Base-by-base conservation (phyloP, 768 basidiomycete species). In the Gyrodon lividus region DNA sequence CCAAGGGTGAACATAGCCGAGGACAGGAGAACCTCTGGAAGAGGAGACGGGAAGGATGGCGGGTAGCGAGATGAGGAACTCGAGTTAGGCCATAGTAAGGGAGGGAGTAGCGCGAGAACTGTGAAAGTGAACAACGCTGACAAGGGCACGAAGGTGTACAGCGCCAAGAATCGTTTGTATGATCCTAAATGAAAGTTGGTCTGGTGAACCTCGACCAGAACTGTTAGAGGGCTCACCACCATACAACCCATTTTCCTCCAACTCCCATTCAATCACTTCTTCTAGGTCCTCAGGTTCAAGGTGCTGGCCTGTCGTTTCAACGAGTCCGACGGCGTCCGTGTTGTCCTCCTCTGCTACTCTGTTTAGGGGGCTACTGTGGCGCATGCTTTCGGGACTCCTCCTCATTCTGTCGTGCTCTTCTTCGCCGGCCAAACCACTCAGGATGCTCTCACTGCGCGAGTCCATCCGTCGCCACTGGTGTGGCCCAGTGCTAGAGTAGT, bases 1-100 rank as follows among this genome's bases (percentile, higher is more conserved):
- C 65, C 48, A 54, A 67, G 53, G 39, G 69, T 54, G 45, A 70
- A 92, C 41, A 90, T 72, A 3, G 82, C 77, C 16, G 75, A 74
- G 0, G 87, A 79, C 39, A 81, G 69, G 48, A 87, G 60, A 16
- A 89, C 59, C 66, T 90, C 87, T 10, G 85, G 82, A 16, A 88
- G 58, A 1, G 88, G 87, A 24, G 77, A 80, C 2, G 81, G 82
- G 59, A 86, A 77, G 63, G 74, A 72, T 1, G 73, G 70, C 1
- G 73, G 65, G 39, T 81, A 80, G 8, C 70, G 76, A 39, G 73
- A 76, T 9, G 64, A 63, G 12, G 60, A 52, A 35, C 58, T 57
- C 23, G 69, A 57, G 17, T 63, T 59, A 13, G 74, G 77, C 70
- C 83, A 86, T 20, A 77, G 68, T 33, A 81, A 50, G 23, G 58